Base-by-base conservation (phyloP, 441 rosid genomes). In the Pelargonium myrrhifolium region DNA sequence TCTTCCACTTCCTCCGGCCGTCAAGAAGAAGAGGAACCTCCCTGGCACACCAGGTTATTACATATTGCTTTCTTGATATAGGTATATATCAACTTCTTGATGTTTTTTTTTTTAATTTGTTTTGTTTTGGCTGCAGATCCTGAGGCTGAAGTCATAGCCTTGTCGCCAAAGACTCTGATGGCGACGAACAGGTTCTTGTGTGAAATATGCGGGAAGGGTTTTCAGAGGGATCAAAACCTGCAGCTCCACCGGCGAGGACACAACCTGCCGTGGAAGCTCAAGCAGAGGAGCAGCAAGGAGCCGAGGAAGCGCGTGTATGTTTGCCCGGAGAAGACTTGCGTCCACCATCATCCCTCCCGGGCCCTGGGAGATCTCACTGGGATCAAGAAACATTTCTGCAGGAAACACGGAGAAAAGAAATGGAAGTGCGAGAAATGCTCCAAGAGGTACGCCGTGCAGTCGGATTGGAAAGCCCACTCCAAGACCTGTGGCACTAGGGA, bases 191-290 rank as follows among this genome's bases (percentile, higher is more conserved):
- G 91, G 75, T 84, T 82, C 72, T 66, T 81, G 17, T 84, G 87
- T n/a, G 88, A 84, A 75, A 87, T 81, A 37, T 86, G 90, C 42
- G 87, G 77, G 53, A 84, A 84, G 40, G 88, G 90, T 18, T 86
- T 86, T 70, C 84, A 80, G 75, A 78, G 85, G 67, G 88, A 84
- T 59, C 90, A 86, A 70, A 86, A 82, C 72, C 88, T 86, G 65
- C 90, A 86, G 79, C 85, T 84, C 28, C 90, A 86, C 72, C 75
- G 86, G 68, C 81, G 87, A 72, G 87, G 88, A 0, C 91, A 84
- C 71, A 86, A 84, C 80, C 65, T 84, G 79, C 91, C 91, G 17
- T 86, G 91, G 87, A 84, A 86, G 79, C 79, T 84, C 35, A 86
- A 84, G 74, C 91, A 83, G 70, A 77, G 91, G 67, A 66, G 83